Percentiles rank a stretch among this genome's conserved stretches.
Conservation (phyloP, 371 early-diverging fungal species). For the Dichotomocladium elegans region DNA sequence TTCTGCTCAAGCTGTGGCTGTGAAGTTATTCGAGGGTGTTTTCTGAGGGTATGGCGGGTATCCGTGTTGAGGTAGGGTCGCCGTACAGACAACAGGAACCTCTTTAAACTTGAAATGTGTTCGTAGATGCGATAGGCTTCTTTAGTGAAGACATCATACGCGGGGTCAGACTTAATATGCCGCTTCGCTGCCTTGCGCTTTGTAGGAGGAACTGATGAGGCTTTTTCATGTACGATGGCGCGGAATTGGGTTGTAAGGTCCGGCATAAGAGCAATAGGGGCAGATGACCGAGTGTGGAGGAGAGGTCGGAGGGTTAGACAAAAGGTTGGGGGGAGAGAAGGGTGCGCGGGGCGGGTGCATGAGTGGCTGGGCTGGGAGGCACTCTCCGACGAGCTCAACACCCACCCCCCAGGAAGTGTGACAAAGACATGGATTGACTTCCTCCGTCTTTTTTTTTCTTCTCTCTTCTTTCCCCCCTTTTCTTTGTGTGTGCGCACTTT, state of each 20-base stretch:
- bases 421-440: too few relatives aligned
- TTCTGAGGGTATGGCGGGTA: slow-evolving; percentile 8
- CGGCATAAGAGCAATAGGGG: too few relatives aligned
- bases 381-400: too few relatives aligned
- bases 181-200: background rate
- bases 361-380: too few relatives aligned
- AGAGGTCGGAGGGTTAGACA: background rate
- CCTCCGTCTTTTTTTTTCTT: too few relatives aligned
- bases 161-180: slow-evolving; percentile 9
- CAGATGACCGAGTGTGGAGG: too few relatives aligned
- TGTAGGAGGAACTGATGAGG: background rate
- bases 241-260: slow-evolving; percentile 21
- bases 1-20: too few relatives aligned
- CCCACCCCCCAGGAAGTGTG: too few relatives aligned
- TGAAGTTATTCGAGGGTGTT: background rate
- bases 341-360: too few relatives aligned
- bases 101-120: slow-evolving; percentile 37
- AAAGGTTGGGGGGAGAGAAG: background rate
- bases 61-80: slow-evolving; percentile 41
- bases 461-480: too few relatives aligned
- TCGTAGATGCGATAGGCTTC: slow-evolving; percentile 52
- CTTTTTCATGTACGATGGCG: slow-evolving; percentile 2
- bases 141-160: slow-evolving; percentile 40
- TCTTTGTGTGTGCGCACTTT: too few relatives aligned
- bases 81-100: slow-evolving; percentile 41